Evolutionary conservation across 257 asterid species (phyloP).

Genomic region (Cynanchum wilfordii): DNA sequence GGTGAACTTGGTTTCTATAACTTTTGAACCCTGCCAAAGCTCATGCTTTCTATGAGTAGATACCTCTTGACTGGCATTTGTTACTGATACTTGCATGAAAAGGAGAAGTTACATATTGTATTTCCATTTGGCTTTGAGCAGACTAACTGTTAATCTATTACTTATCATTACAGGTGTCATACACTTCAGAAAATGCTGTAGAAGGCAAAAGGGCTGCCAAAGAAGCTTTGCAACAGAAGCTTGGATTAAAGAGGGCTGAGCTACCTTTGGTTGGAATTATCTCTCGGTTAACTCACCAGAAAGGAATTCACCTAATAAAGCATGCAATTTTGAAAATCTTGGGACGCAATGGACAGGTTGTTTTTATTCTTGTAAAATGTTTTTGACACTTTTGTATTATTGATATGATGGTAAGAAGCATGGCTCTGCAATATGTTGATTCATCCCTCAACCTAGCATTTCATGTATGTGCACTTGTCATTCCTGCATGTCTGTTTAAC

Average conservation of each 20-base stretch:
- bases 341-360: slow-evolving; percentile 89
- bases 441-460: neutral
- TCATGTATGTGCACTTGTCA: neutral
- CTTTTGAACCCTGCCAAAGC: neutral
- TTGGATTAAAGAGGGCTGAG: slow-evolving; percentile 72
- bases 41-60: neutral
- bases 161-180: slow-evolving; percentile 51
- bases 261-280: slow-evolving; percentile 84
- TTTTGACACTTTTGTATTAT: neutral
- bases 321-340: slow-evolving; percentile 93
- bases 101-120: neutral
- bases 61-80: neutral
- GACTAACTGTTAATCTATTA: slow-evolving; percentile 16
- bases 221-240: slow-evolving; percentile 82
- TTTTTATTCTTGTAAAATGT: slow-evolving; percentile 9
- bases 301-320: slow-evolving; percentile 96
- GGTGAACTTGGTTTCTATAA: neutral
- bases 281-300: slow-evolving; percentile 95
- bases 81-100: neutral
- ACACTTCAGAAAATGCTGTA: slow-evolving; percentile 82
- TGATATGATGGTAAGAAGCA: neutral
- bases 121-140: neutral
- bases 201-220: slow-evolving; percentile 96
- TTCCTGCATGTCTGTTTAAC: neutral
- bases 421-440: neutral